Percentiles rank a stretch among this genome's conserved stretches.
These are phyloP conservation scores for Coniferiporia weirii DNA, from an alignment of 1,284 basidiomycete genomes.

Conservation along the genomic window DNA sequence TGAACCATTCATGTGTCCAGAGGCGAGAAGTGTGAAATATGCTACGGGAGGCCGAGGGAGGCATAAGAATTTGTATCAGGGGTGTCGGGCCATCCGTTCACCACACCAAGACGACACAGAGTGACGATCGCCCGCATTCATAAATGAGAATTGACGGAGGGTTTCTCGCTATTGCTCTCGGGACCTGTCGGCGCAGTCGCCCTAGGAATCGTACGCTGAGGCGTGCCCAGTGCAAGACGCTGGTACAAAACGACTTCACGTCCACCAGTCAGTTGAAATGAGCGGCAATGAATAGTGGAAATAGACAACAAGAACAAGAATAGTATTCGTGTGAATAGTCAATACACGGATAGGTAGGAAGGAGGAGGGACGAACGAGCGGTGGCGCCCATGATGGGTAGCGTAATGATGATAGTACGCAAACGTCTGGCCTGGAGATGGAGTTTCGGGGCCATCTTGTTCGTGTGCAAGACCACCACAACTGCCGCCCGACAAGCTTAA, in stretches of 20 bases:
- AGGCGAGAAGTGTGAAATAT: no score
- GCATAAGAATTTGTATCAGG: no score
- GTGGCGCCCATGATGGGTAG: constrained; percentile 59
- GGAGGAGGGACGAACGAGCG: constrained; percentile 33
- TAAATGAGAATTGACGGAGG: background rate
- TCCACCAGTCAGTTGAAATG: background rate
- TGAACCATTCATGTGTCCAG: no score
- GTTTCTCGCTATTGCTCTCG: background rate
- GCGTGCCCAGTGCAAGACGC: constrained; percentile 57
- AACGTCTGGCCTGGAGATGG: constrained; percentile 41
- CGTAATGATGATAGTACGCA: constrained; percentile 55
- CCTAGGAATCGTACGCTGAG: constrained; percentile 35
- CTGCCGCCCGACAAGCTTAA: no score
- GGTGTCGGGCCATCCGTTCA: no score
- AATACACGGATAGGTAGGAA: constrained; percentile 21
- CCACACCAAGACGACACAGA: background rate
- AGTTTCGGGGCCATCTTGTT: background rate
- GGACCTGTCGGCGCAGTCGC: no score
- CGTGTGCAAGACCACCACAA: no score
- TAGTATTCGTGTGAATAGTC: constrained; percentile 15
- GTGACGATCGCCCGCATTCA: background rate
- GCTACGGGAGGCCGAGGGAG: no score
- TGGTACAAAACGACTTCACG: constrained; percentile 57
- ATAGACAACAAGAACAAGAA: background rate
- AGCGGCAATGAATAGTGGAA: background rate